phyloP scores from a whole-genome alignment of 257 asterid species.

The Jasminum sambac region DNA sequence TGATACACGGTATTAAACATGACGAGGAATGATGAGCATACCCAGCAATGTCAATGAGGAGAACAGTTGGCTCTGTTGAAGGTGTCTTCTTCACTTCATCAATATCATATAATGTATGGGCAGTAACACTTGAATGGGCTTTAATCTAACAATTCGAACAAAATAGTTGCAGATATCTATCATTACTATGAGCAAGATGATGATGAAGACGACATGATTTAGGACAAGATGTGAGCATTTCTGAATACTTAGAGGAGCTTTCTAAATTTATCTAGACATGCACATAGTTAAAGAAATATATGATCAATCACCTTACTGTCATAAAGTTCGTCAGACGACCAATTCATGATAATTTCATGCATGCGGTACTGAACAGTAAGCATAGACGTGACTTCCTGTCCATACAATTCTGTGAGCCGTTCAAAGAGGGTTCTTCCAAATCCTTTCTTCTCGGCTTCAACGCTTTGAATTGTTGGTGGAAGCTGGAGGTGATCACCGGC shows the following conservation, averaged over 20 bases:
- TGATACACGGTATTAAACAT: background rate
- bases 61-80: slow-evolving; percentile 79
- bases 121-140: slow-evolving; percentile 90
- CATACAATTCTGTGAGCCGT: slow-evolving; percentile 85
- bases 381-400: slow-evolving; percentile 79
- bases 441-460: slow-evolving; percentile 95
- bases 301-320: slow-evolving; percentile 72
- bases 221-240: background rate
- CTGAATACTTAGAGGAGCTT: background rate
- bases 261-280: background rate
- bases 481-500: slow-evolving; percentile 98
- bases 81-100: slow-evolving; percentile 80
- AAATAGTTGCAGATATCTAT: slow-evolving; percentile 23
- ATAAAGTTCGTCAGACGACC: slow-evolving; percentile 91
- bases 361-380: slow-evolving; percentile 98
- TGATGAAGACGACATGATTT: background rate
- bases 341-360: slow-evolving; percentile 90
- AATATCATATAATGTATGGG: slow-evolving; percentile 67
- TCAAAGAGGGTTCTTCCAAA: slow-evolving; percentile 93
- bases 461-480: slow-evolving; percentile 97
- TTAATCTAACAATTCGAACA: slow-evolving; percentile 47
- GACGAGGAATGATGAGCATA: slow-evolving; percentile 27
- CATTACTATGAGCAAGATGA: background rate
- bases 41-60: slow-evolving; percentile 95
- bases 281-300: background rate